Conservation (phyloP, 2,329 filamentous ascomycete species). For the Aspergillus aculeatus region DNA sequence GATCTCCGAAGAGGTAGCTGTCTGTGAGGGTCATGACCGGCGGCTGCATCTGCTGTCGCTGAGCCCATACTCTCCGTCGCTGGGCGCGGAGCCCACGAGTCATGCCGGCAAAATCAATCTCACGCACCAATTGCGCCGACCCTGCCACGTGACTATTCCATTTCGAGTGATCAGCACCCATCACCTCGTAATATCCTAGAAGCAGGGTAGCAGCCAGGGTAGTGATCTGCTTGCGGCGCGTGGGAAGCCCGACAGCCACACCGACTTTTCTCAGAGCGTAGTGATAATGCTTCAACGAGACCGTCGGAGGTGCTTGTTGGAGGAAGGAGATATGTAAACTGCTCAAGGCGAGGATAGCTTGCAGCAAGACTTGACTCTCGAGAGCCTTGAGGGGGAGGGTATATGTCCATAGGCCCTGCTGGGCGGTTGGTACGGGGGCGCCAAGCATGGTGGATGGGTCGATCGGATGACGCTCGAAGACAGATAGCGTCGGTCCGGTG, state of each 20-base stretch:
- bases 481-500: conserved; percentile 79
- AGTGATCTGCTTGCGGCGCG: conserved; percentile 69
- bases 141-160: conserved; percentile 93
- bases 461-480: conserved; percentile 79
- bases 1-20: conserved; percentile 32
- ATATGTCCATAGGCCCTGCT: conserved; percentile 64
- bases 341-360: conserved; percentile 83
- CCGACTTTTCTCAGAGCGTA: conserved; percentile 77
- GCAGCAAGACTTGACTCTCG: conserved; percentile 79
- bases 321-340: conserved; percentile 86
- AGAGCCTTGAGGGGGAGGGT: conserved; percentile 81
- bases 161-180: conserved; percentile 89
- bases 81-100: conserved; percentile 68
- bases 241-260: conserved; percentile 68
- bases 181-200: conserved; percentile 89
- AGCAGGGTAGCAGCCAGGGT: conserved; percentile 87
- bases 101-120: conserved; percentile 75
- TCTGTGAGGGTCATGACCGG: conserved; percentile 20
- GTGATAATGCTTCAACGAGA: conserved; percentile 89
- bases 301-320: conserved; percentile 69
- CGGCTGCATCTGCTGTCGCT: conserved; percentile 31
- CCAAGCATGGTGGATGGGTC: conserved; percentile 69
- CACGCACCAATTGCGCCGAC: conserved; percentile 74
- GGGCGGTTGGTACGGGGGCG: conserved; percentile 59
- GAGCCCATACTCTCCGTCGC: conserved; percentile 50